Evolutionary conservation across 23 red algal genomes (phyloP).

Genomic region (Gracilaria domingensis): DNA sequence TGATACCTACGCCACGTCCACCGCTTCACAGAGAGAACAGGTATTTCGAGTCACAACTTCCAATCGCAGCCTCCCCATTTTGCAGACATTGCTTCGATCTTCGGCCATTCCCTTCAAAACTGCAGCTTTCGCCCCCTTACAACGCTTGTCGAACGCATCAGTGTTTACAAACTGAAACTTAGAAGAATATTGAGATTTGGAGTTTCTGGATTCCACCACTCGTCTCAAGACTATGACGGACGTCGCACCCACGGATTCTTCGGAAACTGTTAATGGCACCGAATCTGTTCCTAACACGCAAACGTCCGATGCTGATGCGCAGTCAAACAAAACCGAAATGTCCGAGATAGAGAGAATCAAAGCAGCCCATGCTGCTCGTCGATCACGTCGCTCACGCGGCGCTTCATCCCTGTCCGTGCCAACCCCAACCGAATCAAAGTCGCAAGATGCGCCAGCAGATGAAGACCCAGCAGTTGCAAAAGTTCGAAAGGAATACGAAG

Average conservation of each 20-base stretch:
- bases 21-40: not conserved
- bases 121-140: not conserved
- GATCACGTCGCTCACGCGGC: constrained; percentile 60
- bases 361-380: constrained; percentile 70
- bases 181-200: too few species aligned
- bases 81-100: not conserved
- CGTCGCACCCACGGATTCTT: not conserved
- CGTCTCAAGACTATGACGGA: not conserved
- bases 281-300: not conserved
- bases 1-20: not conserved
- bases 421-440: not conserved
- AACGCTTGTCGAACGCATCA: too few species aligned
- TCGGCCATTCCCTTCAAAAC: not conserved
- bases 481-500: constrained; percentile 33
- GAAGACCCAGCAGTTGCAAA: constrained; percentile 35
- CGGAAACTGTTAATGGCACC: not conserved
- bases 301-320: not conserved
- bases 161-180: too few species aligned
- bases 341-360: constrained; percentile 75
- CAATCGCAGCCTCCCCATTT: not conserved
- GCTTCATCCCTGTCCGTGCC: constrained; percentile 12
- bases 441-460: not conserved
- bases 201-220: not conserved
- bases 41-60: not conserved
- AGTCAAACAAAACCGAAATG: not conserved